Base-by-base conservation (phyloP, 116 monocot species). In the Phalaenopsis hybrid region DNA sequence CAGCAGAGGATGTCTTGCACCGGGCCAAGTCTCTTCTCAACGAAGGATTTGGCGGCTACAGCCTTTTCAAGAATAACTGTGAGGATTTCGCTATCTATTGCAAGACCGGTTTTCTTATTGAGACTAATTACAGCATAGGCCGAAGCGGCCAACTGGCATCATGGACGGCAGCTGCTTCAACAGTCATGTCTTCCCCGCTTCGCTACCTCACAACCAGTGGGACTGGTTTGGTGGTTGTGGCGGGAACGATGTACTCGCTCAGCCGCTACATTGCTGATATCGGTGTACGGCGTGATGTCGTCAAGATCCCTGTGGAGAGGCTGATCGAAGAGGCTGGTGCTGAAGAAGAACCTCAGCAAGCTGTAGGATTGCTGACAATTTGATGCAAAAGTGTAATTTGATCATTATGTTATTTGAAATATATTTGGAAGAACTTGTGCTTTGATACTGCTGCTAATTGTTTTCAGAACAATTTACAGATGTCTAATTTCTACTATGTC, bases 51-150 rank as follows among this genome's bases (percentile, higher is more conserved):
- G 97, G 97, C 17, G 81, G 75, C 5, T 97, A 97, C 74, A 75
- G 81, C 76, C 73, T 94, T 6, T 94, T 94, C 86, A 91, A 89
- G 84, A 97, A 94, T 88, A 97, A 97, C 81, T 97, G 97, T 43
- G 97, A 97, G 91, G 94, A 96, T 82, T 96, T 96, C 51, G 96
- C 96, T 20, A 89, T 96, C 28, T 96, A 96, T 70, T 96, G 96
- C 83, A 96, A 94, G 82, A 96, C 97, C 3, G 92, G 94, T 46
- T 86, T 94, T 61, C 85, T 94, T 37, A 83, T 91, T n/a, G 82
- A 15, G 48, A 89, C 88, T 2, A 23, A 45, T 6, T 84, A 76
- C 70, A 85, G 89, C 28, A 85, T 87, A 1, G 91, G 89, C 0
- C 78, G 92, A 10, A 96, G 96, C 49, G 92, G 96, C 49, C 96